Evolutionary conservation across 106 monocot species (phyloP).

Genomic region (Dioscorea alata): DNA sequence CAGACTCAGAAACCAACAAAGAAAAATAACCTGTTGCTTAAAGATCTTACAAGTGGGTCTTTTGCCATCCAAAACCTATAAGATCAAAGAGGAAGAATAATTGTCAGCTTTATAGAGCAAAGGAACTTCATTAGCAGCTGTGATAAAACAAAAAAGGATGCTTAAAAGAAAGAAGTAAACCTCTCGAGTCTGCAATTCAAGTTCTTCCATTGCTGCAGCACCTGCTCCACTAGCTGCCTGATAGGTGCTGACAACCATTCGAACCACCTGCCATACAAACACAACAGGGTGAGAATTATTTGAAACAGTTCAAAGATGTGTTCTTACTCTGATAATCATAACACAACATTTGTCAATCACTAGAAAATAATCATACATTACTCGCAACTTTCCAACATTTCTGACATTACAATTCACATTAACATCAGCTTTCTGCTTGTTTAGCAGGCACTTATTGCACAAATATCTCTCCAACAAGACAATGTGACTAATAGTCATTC

Average conservation of each 20-base stretch:
- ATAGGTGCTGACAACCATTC: conserved; percentile 99
- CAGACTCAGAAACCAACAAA: conserved; percentile 1
- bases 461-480: too few species aligned
- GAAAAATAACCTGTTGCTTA: conserved; percentile 65
- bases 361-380: too few species aligned
- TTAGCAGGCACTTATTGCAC: too few species aligned
- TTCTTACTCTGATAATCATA: too few species aligned
- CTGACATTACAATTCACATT: too few species aligned
- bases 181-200: conserved; percentile 88
- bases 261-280: conserved; percentile 51
- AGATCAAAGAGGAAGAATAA: conserved; percentile 10
- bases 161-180: conserved; percentile 19
- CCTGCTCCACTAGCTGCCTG: conserved; percentile 99
- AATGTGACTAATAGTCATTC: too few species aligned
- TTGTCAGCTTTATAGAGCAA: neutral
- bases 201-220: conserved; percentile 99
- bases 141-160: neutral
- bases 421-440: too few species aligned
- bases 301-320: too few species aligned
- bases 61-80: conserved; percentile 86
- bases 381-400: too few species aligned
- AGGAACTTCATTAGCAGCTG: neutral
- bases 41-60: conserved; percentile 94
- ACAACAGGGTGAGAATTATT: neutral
- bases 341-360: too few species aligned